Base-by-base conservation (phyloP, 1,139 yeast species). In the Lipomyces yarrowii region DNA sequence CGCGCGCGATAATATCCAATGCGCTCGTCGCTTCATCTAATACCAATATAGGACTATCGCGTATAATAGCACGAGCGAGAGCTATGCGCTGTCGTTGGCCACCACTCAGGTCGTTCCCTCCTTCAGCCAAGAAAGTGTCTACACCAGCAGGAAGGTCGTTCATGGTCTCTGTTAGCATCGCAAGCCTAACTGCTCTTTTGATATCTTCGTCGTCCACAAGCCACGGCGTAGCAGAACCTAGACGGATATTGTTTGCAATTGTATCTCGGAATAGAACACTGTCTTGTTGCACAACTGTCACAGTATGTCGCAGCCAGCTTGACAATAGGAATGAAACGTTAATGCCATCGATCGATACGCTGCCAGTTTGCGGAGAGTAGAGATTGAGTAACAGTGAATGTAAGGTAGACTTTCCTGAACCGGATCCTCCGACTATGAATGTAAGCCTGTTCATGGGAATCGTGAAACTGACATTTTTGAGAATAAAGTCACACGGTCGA, bases 11-110 rank as follows among this genome's bases (percentile, higher is more conserved):
- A 2, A 77, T 76, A 75, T 93, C 98, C 67, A 94, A 77, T 0
- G 98, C 97, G 66, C 94, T 88, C 3, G 91, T 80, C 1, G 96
- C 85, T 75, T 94, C 99, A 78, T 94, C 99, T 37, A 92, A 79
- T 13, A 94, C 84, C 67, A 94, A 78, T 2, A 94, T 83, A 0
- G 93, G 89, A 0, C 96, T 77, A 72, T 93, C 84, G 68, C 91
- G 81, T 4, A 92, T 71, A 69, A 82, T 83, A 0, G 98, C 98
- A 66, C 98, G 82, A 0, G 98, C 97, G 37, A 94, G 75, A 0
- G 94, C 89, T 3, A 94, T 80, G 66, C 93, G 79, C 77, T 94
- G 99, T 64, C 83, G 84, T 75, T 94, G 97, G 0, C 99, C 99
- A 3, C 98, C 98, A 70, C 97, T 91, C n/a, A 94, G 78, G 1